Conservation (phyloP, 345 rosid genomes). For the Bruguiera gymnorhiza region DNA sequence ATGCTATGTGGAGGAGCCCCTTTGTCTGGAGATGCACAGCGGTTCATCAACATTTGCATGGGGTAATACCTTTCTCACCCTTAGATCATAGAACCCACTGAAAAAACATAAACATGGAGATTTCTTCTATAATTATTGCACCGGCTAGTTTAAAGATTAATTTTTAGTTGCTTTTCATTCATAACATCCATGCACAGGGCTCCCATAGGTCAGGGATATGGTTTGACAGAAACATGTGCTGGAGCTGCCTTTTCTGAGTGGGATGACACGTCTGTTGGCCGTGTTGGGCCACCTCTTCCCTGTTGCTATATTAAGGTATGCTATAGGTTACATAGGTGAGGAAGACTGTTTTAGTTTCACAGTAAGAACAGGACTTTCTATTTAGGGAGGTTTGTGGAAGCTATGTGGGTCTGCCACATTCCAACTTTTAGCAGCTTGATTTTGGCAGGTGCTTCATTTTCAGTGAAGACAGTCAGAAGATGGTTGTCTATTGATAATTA, state of each 20-base stretch:
- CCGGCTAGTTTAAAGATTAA: neutral
- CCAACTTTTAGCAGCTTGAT: neutral
- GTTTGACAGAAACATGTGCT: slow-evolving; percentile 93
- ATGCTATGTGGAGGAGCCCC: slow-evolving; percentile 96
- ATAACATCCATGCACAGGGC: slow-evolving; percentile 43
- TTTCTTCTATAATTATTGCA: no score
- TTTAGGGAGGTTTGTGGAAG: neutral
- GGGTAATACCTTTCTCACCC: slow-evolving; percentile 49
- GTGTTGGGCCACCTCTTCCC: slow-evolving; percentile 91
- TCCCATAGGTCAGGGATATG: slow-evolving; percentile 86
- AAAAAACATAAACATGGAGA: neutral
- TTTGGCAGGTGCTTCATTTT: neutral
- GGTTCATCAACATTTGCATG: slow-evolving; percentile 85
- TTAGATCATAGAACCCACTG: neutral
- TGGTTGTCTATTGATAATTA: neutral
- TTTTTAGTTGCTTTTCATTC: slow-evolving; percentile 15
- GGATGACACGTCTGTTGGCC: slow-evolving; percentile 74
- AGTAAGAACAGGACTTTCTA: neutral
- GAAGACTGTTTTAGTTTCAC: slow-evolving; percentile 2
- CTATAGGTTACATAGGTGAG: neutral
- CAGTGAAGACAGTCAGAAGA: slow-evolving; percentile 4
- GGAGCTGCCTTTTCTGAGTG: slow-evolving; percentile 81
- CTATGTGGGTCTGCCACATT: neutral
- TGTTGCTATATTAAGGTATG: slow-evolving; percentile 72
- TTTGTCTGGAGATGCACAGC: slow-evolving; percentile 72